Evolutionary conservation across 192 early-diverging fungal species (phyloP).

Genomic region (Coemansia sp.): DNA sequence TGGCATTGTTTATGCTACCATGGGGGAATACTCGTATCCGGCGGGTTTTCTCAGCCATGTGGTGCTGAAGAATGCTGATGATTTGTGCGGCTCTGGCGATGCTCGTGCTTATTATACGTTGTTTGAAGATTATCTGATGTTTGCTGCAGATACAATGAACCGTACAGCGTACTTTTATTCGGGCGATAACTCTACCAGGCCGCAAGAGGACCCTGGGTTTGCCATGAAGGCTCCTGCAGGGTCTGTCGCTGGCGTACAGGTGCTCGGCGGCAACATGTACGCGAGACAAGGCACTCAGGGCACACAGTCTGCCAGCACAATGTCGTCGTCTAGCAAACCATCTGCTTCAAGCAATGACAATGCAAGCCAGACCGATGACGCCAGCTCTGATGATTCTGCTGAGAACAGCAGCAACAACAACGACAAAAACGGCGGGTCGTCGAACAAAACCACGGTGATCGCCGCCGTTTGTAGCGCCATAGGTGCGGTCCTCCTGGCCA

Average conservation of each 20-base stretch:
- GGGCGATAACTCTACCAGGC: neutral
- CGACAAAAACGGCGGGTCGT: neutral
- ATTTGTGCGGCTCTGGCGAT: constrained; percentile 15
- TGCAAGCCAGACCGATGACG: neutral
- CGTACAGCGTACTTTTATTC: constrained; percentile 16
- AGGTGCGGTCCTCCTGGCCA: constrained; percentile 11
- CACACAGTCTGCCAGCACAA: neutral
- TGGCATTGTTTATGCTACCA: constrained; percentile 12
- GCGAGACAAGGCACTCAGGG: neutral
- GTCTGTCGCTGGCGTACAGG: neutral
- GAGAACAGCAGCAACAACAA: neutral
- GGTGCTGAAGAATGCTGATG: constrained; percentile 7
- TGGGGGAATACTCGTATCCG: constrained; percentile 11
- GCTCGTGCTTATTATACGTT: constrained; percentile 29
- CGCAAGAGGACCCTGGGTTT: constrained; percentile 2
- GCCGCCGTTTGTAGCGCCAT: constrained; percentile 17
- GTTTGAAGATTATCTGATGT: constrained; percentile 25
- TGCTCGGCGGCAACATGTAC: constrained; percentile 12
- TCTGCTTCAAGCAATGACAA: neutral
- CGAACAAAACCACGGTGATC: constrained; percentile 7
- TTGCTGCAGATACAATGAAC: constrained; percentile 2
- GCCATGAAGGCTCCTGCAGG: constrained; percentile 12
- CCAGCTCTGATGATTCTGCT: neutral
- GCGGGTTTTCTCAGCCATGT: constrained; percentile 34
- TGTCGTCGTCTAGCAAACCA: neutral